These are phyloP conservation scores for Pseudogymnoascus sp. DNA, from an alignment of 2,329 filamentous ascomycete genomes.

Conservation along the genomic window DNA sequence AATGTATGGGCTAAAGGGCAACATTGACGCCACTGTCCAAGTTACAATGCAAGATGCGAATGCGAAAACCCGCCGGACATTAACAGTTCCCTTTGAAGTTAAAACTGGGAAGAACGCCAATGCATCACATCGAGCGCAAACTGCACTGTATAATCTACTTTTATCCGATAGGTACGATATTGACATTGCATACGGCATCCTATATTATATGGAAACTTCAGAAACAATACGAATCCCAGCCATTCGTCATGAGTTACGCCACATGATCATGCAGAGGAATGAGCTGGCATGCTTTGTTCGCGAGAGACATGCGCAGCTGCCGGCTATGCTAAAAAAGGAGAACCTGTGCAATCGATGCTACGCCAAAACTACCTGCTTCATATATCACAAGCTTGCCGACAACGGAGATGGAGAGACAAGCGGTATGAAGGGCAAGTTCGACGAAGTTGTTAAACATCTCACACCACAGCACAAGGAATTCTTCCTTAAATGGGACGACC, in stretches of 20 bases:
- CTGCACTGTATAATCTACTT: constrained; percentile 84
- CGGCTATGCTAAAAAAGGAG: constrained; percentile 76
- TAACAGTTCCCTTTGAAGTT: constrained; percentile 89
- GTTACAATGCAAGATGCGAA: constrained; percentile 67
- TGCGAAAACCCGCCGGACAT: constrained; percentile 45
- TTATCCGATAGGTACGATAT: constrained; percentile 93
- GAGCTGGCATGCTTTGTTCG: constrained; percentile 78
- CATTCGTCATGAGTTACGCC: constrained; percentile 77
- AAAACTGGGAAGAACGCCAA: constrained; percentile 87
- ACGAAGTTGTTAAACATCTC: constrained; percentile 72
- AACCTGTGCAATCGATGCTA: constrained; percentile 83
- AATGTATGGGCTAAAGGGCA: constrained; percentile 93
- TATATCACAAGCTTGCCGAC: constrained; percentile 87
- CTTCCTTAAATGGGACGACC: constrained; percentile 88
- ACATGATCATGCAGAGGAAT: constrained; percentile 96
- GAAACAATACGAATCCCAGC: constrained; percentile 79
- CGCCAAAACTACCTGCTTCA: constrained; percentile 82
- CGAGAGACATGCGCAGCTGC: constrained; percentile 69
- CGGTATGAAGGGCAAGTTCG: constrained; percentile 73
- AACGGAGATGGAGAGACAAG: constrained; percentile 74
- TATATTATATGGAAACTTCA: constrained; percentile 93
- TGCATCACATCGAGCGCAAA: constrained; percentile 82
- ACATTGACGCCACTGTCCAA: constrained; percentile 94
- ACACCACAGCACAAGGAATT: constrained; percentile 68
- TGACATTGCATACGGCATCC: constrained; percentile 77